Conservation (phyloP, 805 yeast genomes). For the Candida ipomoeae region DNA sequence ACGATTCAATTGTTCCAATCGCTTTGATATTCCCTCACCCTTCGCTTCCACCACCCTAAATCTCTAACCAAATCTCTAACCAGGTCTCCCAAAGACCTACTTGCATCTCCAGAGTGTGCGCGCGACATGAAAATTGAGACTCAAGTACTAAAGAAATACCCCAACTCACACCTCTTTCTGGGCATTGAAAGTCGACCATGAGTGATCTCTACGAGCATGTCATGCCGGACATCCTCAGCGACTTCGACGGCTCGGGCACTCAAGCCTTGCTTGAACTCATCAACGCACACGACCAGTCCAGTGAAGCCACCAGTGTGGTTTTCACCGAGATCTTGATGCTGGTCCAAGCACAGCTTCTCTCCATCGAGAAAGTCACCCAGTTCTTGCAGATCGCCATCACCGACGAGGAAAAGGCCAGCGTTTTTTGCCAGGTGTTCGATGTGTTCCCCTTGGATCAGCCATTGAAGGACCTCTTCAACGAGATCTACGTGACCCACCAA, state of each 20-base stretch:
- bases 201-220: slow-evolving; percentile 17
- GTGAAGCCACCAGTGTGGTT: slow-evolving; percentile 20
- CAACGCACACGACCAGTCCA: slow-evolving; percentile 20
- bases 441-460: slow-evolving; percentile 30
- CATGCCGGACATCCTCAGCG: slow-evolving; percentile 28
- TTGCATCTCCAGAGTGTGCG: neutral
- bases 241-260: slow-evolving; percentile 30
- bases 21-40: no score
- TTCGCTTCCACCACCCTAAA: neutral
- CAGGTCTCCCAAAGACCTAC: neutral
- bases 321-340: slow-evolving; percentile 33
- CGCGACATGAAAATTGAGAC: neutral
- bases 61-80: no score
- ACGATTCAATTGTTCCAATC: no score
- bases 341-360: slow-evolving; percentile 20
- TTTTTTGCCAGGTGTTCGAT: slow-evolving; percentile 37
- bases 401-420: slow-evolving; percentile 28
- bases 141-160: neutral
- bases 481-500: slow-evolving; percentile 16
- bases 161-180: neutral
- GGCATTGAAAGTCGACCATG: neutral
- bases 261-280: slow-evolving; percentile 30
- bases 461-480: slow-evolving; percentile 21
- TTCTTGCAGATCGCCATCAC: slow-evolving; percentile 28
- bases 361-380: slow-evolving; percentile 16